phyloP scores from a whole-genome alignment of 495 filamentous ascomycete species.

The Penicillium silybi region DNA sequence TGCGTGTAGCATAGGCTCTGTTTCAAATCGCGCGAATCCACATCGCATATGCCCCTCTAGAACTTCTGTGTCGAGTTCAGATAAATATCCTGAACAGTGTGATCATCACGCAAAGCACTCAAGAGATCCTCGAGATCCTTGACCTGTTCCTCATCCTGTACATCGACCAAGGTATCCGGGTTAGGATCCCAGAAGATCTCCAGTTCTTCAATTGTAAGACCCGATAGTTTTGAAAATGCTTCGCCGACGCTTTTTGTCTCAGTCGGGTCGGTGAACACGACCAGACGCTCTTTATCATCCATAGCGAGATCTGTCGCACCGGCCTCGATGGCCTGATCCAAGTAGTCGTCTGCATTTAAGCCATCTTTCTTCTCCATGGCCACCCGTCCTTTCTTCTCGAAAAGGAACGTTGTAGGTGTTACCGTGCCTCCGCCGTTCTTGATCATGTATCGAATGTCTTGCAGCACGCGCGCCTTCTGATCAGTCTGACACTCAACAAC shows the following conservation, averaged over 20 bases:
- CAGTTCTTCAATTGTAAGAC: conserved; percentile 60
- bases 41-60: conserved; percentile 2
- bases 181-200: conserved; percentile 88
- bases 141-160: conserved; percentile 49
- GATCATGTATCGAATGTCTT: conserved; percentile 63
- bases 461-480: conserved; percentile 65
- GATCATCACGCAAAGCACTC: conserved; percentile 48
- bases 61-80: conserved; percentile 48
- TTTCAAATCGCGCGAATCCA: neutral
- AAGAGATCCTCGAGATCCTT: conserved; percentile 47
- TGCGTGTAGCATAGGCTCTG: neutral
- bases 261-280: conserved; percentile 71
- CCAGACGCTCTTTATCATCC: conserved; percentile 64
- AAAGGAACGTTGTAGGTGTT: conserved; percentile 77
- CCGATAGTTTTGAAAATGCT: conserved; percentile 51
- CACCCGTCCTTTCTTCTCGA: conserved; percentile 71
- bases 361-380: conserved; percentile 61
- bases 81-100: conserved; percentile 67
- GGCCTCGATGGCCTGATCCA: conserved; percentile 82
- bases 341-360: conserved; percentile 63
- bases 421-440: conserved; percentile 64
- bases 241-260: conserved; percentile 63
- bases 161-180: conserved; percentile 64
- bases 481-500: conserved; percentile 85
- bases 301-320: conserved; percentile 77